Percentiles rank a stretch among this genome's conserved stretches.
Conservation (phyloP, 140 eudicot genomes). For the Anethum foeniculum region DNA sequence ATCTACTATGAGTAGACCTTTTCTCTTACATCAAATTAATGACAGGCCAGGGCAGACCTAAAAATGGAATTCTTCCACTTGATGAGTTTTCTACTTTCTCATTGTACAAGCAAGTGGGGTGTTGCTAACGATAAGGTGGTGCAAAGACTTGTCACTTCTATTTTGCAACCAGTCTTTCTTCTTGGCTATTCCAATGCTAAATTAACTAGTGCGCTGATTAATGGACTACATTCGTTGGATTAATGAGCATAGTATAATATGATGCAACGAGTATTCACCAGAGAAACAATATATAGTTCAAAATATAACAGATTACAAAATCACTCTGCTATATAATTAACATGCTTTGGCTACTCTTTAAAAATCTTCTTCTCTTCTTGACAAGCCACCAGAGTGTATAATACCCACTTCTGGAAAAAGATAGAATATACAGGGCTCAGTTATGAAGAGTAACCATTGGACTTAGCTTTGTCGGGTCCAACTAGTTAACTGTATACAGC, state of each 20-base stretch:
- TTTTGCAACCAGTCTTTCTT: background rate
- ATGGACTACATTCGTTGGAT: background rate
- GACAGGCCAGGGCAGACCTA: constrained; percentile 91
- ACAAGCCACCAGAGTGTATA: background rate
- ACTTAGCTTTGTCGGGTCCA: background rate
- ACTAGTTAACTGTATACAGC: background rate
- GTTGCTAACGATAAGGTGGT: constrained; percentile 82
- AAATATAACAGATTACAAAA: background rate
- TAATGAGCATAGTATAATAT: background rate
- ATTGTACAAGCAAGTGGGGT: constrained; percentile 94
- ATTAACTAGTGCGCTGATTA: background rate
- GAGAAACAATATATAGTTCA: background rate
- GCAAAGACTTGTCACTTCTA: constrained; percentile 7
- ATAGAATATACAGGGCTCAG: background rate
- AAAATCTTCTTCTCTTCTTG: background rate
- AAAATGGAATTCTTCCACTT: constrained; percentile 95
- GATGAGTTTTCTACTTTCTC: constrained; percentile 88
- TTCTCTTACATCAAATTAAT: background rate
- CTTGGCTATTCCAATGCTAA: background rate
- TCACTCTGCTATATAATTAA: background rate
- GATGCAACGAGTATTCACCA: background rate
- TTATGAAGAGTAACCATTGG: background rate
- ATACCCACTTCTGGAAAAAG: background rate
- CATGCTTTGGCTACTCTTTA: background rate
- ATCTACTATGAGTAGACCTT: background rate